phyloP scores from a whole-genome alignment of 139 green algal genomes.

The Picochlorum sp. region DNA sequence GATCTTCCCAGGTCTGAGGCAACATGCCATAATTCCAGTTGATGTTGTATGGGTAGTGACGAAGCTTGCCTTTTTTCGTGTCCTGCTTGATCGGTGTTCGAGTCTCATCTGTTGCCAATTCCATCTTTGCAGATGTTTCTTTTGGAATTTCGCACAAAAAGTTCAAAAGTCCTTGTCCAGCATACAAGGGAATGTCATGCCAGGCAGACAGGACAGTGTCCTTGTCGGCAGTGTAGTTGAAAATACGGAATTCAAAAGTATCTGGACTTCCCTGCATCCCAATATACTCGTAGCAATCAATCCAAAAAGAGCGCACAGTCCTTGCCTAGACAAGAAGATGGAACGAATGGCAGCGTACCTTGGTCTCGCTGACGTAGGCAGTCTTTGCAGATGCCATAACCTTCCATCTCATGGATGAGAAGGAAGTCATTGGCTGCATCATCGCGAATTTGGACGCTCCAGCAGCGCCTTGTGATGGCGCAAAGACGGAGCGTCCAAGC shows the following conservation, averaged over 20 bases:
- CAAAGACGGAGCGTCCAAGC: too few relatives aligned
- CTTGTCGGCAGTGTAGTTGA: conserved; percentile 57
- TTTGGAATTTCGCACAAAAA: conserved; percentile 99
- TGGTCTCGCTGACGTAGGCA: conserved; percentile 5
- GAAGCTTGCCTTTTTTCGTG: conserved; percentile 98
- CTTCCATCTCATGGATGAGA: too few relatives aligned
- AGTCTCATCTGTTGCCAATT: conserved; percentile 91
- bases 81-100: conserved; percentile 98
- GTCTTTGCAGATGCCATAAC: too few relatives aligned
- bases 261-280: conserved; percentile 51
- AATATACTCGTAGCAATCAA: not conserved
- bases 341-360: conserved; percentile 3
- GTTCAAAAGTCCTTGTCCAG: conserved; percentile 78
- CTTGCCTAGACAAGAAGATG: too few relatives aligned
- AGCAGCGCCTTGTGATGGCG: too few relatives aligned
- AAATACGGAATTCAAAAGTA: conserved; percentile 77
- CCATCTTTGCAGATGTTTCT: conserved; percentile 98
- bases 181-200: conserved; percentile 95
- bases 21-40: conserved; percentile 99
- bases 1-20: conserved; percentile 96
- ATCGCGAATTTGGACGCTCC: too few relatives aligned
- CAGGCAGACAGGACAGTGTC: conserved; percentile 70
- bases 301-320: too few relatives aligned
- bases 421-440: too few relatives aligned
- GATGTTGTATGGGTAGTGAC: conserved; percentile 99